phyloP scores from a whole-genome alignment of 306 rosid species.

The Glycine tomentella region DNA sequence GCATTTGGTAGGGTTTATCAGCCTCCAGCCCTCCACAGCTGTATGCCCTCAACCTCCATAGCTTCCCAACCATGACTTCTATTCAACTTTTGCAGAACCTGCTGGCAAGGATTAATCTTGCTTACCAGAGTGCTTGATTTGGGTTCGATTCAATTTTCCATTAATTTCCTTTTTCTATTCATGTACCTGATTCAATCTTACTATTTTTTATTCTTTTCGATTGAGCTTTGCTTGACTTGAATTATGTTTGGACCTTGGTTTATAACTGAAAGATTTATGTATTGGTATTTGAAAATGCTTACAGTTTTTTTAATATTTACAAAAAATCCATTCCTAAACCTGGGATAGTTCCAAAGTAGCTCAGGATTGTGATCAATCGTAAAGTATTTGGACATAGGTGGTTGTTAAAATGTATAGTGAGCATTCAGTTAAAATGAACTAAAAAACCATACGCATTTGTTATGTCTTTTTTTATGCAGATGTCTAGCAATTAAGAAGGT shows the following conservation, averaged over 20 bases:
- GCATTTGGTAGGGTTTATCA: neutral
- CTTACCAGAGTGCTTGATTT: neutral
- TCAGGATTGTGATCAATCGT: no score
- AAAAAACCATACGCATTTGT: slow-evolving; percentile 9
- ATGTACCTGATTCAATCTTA: slow-evolving; percentile 1
- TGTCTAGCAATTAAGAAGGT: slow-evolving; percentile 72
- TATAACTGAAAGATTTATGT: no score
- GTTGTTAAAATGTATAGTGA: slow-evolving; percentile 28
- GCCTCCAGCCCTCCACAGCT: neutral
- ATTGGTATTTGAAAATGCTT: no score
- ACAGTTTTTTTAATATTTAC: no score
- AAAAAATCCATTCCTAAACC: no score
- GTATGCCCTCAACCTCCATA: neutral
- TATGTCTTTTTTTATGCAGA: slow-evolving; percentile 51
- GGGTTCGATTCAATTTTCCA: neutral
- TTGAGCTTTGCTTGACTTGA: neutral
- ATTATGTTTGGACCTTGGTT: neutral
- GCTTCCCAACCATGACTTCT: slow-evolving; percentile 1
- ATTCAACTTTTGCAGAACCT: neutral
- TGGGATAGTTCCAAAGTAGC: no score
- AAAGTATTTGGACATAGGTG: neutral
- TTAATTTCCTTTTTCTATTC: neutral
- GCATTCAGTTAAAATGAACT: neutral
- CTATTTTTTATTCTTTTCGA: neutral
- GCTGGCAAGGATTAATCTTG: neutral